Base-by-base conservation (phyloP, 1,139 yeast species). In the Casaregolazyma lundiana region DNA sequence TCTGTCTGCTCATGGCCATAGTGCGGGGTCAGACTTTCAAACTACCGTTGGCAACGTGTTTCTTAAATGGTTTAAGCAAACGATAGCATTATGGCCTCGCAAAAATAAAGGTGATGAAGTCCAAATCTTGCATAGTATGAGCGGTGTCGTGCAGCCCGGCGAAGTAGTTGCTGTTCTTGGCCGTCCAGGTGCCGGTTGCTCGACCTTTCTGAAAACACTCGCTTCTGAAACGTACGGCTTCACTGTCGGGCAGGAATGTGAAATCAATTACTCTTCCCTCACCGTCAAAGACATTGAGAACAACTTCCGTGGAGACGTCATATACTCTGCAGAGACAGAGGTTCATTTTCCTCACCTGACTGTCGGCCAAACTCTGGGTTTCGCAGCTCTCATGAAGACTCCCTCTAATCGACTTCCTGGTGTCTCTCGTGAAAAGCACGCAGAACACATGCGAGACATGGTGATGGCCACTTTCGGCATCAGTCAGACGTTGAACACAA, bases 21-120 rank as follows among this genome's bases (percentile, higher is more conserved):
- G 92, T 6, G 72, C 84, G 2, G 94, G 84, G 59, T 77, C 89
- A 1, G 92, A 85, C 58, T 88, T 83, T 65, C 95, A 86, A 64
- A 70, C 84, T 18, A 85, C 89, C 1, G 81, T 38, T 4, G 24
- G 35, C 22, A 24, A 41, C 21, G 9, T 41, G 2, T 34, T 16
- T 16, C 34, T 38, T 2, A 32, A 41, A 17, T 2, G 15, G 8
- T 21, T 22, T 11, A 38, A 44, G 22, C 21, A 9, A 11, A 64
- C 43, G 41, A 55, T 56, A 47, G 63, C 47, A 44, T 55, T 30
- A 55, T 56, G 50, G 50, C 54, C 50, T 21, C 44, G 53, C 41
- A 42, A 50, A 15, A 36, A 51, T 16, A 48, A 50, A 29, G 52
- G 56, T 41, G 50, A 63, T 20, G 61, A 65, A 59, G 80, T 41